These are phyloP conservation scores for Geosmithia morbida DNA, from an alignment of 2,329 filamentous ascomycete species.

Conservation along the genomic window DNA sequence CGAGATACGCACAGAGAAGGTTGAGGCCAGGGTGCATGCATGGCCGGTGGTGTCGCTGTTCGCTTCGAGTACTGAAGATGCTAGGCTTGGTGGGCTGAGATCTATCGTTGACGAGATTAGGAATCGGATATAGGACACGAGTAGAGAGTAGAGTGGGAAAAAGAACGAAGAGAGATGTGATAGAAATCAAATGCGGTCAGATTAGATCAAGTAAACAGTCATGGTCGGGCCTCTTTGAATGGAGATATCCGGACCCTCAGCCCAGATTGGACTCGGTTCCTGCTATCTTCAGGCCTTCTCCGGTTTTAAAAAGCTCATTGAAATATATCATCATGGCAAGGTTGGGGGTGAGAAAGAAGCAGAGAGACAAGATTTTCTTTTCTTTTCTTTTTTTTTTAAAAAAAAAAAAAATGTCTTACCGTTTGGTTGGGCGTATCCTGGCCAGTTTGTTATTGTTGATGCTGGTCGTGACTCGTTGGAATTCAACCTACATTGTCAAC, in stretches of 20 bases:
- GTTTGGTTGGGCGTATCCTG: no score
- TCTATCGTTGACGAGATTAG: conserved; percentile 23
- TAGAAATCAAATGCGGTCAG: neutral
- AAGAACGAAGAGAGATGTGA: conserved; percentile 1
- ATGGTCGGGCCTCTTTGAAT: conserved; percentile 12
- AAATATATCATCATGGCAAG: neutral
- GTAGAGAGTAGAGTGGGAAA: conserved; percentile 5
- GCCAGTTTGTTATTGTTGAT: no score
- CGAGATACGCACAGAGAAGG: conserved; percentile 41
- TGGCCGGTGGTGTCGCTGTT: conserved; percentile 65
- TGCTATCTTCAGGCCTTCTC: conserved; percentile 1
- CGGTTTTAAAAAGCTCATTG: conserved; percentile 3
- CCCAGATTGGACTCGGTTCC: conserved; percentile 21
- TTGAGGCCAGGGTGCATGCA: conserved; percentile 58
- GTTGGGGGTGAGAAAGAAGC: conserved; percentile 6
- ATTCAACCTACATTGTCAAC: no score
- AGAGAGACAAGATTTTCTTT: neutral
- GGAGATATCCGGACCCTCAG: conserved; percentile 28
- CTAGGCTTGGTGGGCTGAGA: conserved; percentile 37
- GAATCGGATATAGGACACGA: conserved; percentile 8
- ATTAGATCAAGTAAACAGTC: conserved; percentile 17
- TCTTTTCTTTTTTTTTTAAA: neutral
- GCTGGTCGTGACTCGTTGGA: no score
- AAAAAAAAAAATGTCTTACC: no score
- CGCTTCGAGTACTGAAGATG: conserved; percentile 29